phyloP scores from a whole-genome alignment of 257 asterid species.

The Fraxinus americana region DNA sequence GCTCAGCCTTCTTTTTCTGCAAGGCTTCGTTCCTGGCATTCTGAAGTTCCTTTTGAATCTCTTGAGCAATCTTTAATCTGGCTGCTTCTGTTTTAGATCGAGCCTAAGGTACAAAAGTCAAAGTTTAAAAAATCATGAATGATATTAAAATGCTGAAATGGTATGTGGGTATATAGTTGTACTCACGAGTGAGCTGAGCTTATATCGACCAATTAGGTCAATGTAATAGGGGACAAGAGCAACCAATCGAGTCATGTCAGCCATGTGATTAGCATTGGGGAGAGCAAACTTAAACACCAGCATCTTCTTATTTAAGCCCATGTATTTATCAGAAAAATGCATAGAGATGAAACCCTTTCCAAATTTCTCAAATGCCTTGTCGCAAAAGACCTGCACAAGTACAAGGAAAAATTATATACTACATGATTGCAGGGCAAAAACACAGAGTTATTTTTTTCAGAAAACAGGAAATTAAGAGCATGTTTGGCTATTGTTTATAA shows the following conservation, averaged over 20 bases:
- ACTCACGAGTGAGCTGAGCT: slow-evolving; percentile 87
- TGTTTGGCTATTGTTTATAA: too few relatives aligned
- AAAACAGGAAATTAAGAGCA: not conserved
- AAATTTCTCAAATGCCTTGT: slow-evolving; percentile 77
- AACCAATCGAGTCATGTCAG: slow-evolving; percentile 87
- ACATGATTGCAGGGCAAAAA: slow-evolving; percentile 14
- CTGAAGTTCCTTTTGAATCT: slow-evolving; percentile 76
- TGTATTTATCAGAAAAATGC: slow-evolving; percentile 85
- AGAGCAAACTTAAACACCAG: slow-evolving; percentile 89
- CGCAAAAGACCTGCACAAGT: slow-evolving; percentile 75
- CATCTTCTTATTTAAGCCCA: slow-evolving; percentile 80
- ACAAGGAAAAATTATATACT: slow-evolving; percentile 17
- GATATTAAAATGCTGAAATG: not conserved
- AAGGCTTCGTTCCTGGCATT: slow-evolving; percentile 83
- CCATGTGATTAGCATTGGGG: slow-evolving; percentile 70
- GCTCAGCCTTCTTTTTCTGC: slow-evolving; percentile 83
- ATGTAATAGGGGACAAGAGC: slow-evolving; percentile 94
- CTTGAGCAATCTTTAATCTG: slow-evolving; percentile 79
- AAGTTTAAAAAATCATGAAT: slow-evolving; percentile 22
- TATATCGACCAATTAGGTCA: slow-evolving; percentile 84
- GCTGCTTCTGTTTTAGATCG: slow-evolving; percentile 85
- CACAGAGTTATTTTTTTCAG: not conserved
- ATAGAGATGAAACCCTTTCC: slow-evolving; percentile 89
- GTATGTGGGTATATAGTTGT: slow-evolving; percentile 4
- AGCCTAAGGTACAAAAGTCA: slow-evolving; percentile 49